A percentile compares a stretch with the other conserved stretches of the same genome.
phyloP scores from a whole-genome alignment of 371 early-diverging fungal genomes.

The Mucor sp. region DNA sequence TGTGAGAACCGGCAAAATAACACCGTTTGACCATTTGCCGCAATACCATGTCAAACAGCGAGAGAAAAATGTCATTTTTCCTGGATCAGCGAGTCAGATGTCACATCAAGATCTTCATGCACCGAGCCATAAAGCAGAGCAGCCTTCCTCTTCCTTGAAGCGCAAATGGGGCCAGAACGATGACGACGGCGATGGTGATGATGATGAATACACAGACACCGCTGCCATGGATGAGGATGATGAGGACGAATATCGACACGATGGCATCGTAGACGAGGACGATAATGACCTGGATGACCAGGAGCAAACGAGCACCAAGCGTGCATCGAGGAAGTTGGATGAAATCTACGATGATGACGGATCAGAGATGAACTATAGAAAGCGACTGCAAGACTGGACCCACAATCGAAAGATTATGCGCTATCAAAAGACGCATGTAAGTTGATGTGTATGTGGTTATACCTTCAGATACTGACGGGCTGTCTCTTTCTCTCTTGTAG shows the following conservation, averaged over 20 bases:
- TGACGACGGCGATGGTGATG: slow-evolving; percentile 20
- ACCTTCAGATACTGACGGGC: neutral
- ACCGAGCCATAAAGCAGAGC: slow-evolving; percentile 8
- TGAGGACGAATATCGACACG: slow-evolving; percentile 13
- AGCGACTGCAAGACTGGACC: slow-evolving; percentile 62
- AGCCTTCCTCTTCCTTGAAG: neutral
- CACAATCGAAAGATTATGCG: slow-evolving; percentile 51
- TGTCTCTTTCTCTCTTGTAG: neutral
- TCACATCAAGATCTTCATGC: slow-evolving; percentile 25
- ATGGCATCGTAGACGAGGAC: neutral
- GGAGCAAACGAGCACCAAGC: slow-evolving; percentile 13
- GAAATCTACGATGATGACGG: slow-evolving; percentile 64
- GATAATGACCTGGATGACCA: slow-evolving; percentile 13
- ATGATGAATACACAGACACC: slow-evolving; percentile 18
- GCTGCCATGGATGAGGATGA: slow-evolving; percentile 13
- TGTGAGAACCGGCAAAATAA: slow-evolving; percentile 78
- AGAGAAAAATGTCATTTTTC: slow-evolving; percentile 1
- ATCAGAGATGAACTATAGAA: slow-evolving; percentile 56
- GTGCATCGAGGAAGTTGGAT: slow-evolving; percentile 6
- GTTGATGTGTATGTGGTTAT: neutral
- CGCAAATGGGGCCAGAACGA: neutral
- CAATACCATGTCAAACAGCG: slow-evolving; percentile 24
- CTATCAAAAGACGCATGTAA: slow-evolving; percentile 26
- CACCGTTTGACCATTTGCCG: slow-evolving; percentile 64
- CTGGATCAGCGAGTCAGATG: slow-evolving; percentile 22